Evolutionary conservation across 805 yeast genomes (phyloP).

Genomic region (Candida maesae): DNA sequence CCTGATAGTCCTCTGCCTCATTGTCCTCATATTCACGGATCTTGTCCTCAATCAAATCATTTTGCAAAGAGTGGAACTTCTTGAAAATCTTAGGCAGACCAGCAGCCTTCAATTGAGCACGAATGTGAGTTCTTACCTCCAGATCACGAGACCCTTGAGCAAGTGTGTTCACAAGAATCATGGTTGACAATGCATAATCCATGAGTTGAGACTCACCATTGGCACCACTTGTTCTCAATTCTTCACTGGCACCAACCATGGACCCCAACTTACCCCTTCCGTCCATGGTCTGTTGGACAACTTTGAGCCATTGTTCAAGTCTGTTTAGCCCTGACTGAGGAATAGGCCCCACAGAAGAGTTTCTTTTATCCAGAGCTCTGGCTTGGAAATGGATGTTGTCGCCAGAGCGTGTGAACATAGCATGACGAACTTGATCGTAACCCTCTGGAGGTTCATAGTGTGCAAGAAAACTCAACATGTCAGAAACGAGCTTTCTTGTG

Average conservation of each 20-base stretch:
- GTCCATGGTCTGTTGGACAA: slow-evolving; percentile 63
- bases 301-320: slow-evolving; percentile 67
- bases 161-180: slow-evolving; percentile 67
- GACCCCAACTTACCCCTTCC: slow-evolving; percentile 92
- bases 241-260: slow-evolving; percentile 88
- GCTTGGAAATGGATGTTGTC: slow-evolving; percentile 30
- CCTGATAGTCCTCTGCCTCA: slow-evolving; percentile 53
- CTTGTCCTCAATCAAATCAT: slow-evolving; percentile 60
- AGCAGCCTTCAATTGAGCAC: slow-evolving; percentile 55
- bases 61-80: slow-evolving; percentile 48
- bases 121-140: slow-evolving; percentile 48
- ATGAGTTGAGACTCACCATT: slow-evolving; percentile 58
- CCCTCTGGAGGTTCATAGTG: slow-evolving; percentile 43
- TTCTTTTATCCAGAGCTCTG: slow-evolving; percentile 34
- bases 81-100: slow-evolving; percentile 53
- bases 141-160: slow-evolving; percentile 36
- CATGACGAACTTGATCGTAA: slow-evolving; percentile 51
- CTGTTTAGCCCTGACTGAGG: slow-evolving; percentile 35
- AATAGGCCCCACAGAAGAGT: slow-evolving; percentile 22
- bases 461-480: slow-evolving; percentile 57
- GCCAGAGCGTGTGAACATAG: slow-evolving; percentile 26
- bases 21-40: slow-evolving; percentile 56
- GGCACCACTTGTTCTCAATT: slow-evolving; percentile 54
- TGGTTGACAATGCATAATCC: slow-evolving; percentile 69
- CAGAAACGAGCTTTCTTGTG: slow-evolving; percentile 78